Percentiles rank a stretch among this genome's conserved stretches.
Evolutionary conservation across 1,284 basidiomycete genomes (phyloP).

Genomic region (Puccinia polysora): DNA sequence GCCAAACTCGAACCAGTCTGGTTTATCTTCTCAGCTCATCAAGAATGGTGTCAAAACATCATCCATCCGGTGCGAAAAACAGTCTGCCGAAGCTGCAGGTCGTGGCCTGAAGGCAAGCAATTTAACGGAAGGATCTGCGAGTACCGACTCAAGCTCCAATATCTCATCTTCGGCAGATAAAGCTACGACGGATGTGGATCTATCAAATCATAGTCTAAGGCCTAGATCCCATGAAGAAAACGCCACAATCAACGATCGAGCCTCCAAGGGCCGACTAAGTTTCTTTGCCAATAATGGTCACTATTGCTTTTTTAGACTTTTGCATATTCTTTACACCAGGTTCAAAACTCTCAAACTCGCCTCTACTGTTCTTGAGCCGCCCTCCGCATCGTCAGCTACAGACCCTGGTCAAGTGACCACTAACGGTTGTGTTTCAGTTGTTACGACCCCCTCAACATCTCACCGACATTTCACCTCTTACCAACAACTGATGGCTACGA

Average conservation of each 20-base stretch:
- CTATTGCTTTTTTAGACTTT: slow-evolving; percentile 39
- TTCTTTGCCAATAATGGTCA: slow-evolving; percentile 40
- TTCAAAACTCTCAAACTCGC: slow-evolving; percentile 33
- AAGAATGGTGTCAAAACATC: slow-evolving; percentile 15
- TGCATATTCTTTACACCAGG: slow-evolving; percentile 37
- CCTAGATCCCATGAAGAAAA: too few relatives aligned
- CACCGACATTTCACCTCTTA: slow-evolving; percentile 26
- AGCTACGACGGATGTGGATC: too few relatives aligned
- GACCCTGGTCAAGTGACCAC: background rate
- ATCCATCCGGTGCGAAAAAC: slow-evolving; percentile 21
- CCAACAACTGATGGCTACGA: slow-evolving; percentile 15
- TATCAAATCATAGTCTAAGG: too few relatives aligned
- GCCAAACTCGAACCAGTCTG: background rate
- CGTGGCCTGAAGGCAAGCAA: background rate
- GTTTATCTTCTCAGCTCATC: background rate
- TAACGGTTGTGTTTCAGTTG: background rate
- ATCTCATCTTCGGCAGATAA: background rate
- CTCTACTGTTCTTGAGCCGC: background rate
- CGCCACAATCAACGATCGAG: too few relatives aligned
- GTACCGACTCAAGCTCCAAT: background rate
- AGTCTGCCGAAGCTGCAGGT: background rate
- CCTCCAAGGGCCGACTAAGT: background rate
- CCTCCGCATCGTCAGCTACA: background rate
- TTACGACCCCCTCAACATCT: background rate
- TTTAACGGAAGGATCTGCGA: background rate